Evolutionary conservation across 768 basidiomycete species (phyloP).

Genomic region (Dentipellis sp.): DNA sequence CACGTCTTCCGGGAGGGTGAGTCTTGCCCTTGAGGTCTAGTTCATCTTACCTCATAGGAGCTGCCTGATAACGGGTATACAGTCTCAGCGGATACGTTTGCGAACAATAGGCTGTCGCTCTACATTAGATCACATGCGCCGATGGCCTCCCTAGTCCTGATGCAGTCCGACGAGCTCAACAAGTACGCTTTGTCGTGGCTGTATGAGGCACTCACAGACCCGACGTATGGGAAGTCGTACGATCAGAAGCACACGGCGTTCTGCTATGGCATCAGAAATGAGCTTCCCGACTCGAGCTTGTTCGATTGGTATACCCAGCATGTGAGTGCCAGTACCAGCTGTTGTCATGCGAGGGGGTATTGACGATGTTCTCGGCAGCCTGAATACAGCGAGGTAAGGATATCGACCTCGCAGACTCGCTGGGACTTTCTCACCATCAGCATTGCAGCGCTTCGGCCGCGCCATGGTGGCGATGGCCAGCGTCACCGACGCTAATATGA

Average conservation of each 20-base stretch:
- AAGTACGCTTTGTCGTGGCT: constrained; percentile 19
- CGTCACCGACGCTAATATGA: not conserved
- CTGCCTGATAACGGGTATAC: not conserved
- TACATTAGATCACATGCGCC: constrained; percentile 25
- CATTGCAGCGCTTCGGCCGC: not conserved
- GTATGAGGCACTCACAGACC: constrained; percentile 27
- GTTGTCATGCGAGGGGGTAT: too few species aligned
- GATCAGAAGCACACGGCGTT: constrained; percentile 11
- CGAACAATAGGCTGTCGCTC: constrained; percentile 33
- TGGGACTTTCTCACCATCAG: not conserved
- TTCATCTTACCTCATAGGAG: not conserved
- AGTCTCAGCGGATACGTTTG: constrained; percentile 30
- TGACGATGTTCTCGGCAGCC: not conserved
- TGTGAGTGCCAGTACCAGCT: constrained; percentile 1
- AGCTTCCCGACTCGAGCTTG: not conserved
- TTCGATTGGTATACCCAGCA: constrained; percentile 1
- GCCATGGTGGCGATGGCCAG: not conserved
- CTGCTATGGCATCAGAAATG: not conserved
- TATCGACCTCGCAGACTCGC: too few species aligned
- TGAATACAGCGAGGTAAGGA: not conserved
- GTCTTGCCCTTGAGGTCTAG: not conserved
- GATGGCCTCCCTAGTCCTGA: constrained; percentile 18
- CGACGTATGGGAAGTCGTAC: constrained; percentile 17
- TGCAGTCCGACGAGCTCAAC: constrained; percentile 12
- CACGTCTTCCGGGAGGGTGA: constrained; percentile 33